Base-by-base conservation (phyloP, 176 grass and related monocot species). In the Thalia dealbata region DNA sequence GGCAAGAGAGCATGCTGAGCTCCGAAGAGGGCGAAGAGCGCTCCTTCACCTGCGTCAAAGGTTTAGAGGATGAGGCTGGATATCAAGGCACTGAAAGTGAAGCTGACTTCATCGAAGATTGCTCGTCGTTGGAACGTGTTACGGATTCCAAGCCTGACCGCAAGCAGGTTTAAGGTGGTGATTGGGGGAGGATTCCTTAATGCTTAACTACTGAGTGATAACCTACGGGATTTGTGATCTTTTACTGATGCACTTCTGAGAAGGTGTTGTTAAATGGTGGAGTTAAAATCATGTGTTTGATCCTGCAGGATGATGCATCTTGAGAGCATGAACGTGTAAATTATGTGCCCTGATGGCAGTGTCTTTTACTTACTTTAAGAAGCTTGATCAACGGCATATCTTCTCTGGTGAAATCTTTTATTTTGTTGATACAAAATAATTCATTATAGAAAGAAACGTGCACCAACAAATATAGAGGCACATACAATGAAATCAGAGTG, bases 1-100 rank as follows among this genome's bases (percentile, higher is more conserved):
- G 76, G 18, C 89, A 90, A 65, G 92, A 90, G 22, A 88, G 82
- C 81, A 66, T 85, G 10, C 87, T 82, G 7, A 81, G 83, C 69
- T 70, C 80, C 55, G 82, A 90, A 64, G 74, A 79, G 58, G 46
- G 55, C 16, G 90, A 81, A 72, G 77, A 61, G 16, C 52, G 82
- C 70, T 42, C 48, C 21, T 0, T 59, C 2, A 74, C 87, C 16
- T 84, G 87, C 75, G 82, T 80, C 43, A 92, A 97, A 78, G 82
- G 81, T 46, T 78, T 82, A 2, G 70, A 75, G 27, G 75, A 86
- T 46, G 85, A 88, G 55, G 32, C 75, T 52, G 5, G 44, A 9
- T 90, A 90, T 70, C 80, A 30, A 61, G 66, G 80, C 52, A 51
- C 61, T 30, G 89, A 86, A 51, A 72, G 81, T 13, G 85, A 76